These are phyloP conservation scores for Xylaria polymorpha DNA, from an alignment of 2,329 filamentous ascomycete species.

Conservation along the genomic window DNA sequence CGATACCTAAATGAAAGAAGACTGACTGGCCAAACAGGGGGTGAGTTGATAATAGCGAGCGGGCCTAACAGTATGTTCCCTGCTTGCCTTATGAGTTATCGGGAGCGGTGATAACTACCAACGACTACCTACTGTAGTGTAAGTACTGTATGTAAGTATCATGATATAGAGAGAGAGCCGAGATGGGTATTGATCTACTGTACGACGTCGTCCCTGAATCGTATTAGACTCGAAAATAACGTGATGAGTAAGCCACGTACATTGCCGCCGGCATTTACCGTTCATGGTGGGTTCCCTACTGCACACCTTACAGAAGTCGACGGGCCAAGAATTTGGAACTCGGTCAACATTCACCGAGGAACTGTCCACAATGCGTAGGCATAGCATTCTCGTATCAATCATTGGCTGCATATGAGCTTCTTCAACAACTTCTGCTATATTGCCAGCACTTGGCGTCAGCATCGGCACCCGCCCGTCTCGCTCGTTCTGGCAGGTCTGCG, in stretches of 20 bases:
- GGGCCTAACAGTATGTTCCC: neutral
- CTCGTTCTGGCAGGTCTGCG: neutral
- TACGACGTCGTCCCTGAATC: neutral
- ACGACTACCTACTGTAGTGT: neutral
- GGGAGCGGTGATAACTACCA: neutral
- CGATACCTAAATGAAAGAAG: neutral
- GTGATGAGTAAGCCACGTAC: neutral
- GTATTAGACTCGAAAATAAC: neutral
- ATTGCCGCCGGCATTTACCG: slow-evolving; percentile 28
- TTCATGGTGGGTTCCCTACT: slow-evolving; percentile 11
- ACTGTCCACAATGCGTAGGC: neutral
- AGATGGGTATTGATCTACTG: slow-evolving; percentile 7
- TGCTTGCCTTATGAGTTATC: neutral
- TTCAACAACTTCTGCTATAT: neutral
- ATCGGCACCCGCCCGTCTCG: neutral
- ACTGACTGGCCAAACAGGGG: neutral
- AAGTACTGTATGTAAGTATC: neutral
- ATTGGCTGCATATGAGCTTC: slow-evolving; percentile 20
- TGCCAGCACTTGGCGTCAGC: slow-evolving; percentile 27
- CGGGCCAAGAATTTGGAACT: slow-evolving; percentile 31
- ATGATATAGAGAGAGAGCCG: neutral
- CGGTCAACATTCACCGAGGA: slow-evolving; percentile 37
- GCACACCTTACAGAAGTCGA: slow-evolving; percentile 17
- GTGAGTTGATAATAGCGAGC: neutral
- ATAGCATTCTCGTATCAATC: neutral